phyloP scores from a whole-genome alignment of 352 stramenopile genomes.

The Saprolegnia diclina region DNA sequence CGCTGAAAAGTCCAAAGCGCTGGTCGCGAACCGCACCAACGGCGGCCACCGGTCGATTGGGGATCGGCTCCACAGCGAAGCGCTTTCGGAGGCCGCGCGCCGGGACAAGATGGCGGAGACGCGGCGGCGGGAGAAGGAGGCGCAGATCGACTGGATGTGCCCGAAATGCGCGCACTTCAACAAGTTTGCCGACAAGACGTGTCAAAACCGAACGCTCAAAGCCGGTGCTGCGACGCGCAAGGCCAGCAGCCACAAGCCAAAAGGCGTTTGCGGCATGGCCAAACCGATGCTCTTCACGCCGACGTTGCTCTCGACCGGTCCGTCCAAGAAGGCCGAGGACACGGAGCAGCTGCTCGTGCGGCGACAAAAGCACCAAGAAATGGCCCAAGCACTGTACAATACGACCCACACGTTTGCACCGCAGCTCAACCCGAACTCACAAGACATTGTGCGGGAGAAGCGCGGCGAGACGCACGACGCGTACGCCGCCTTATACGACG shows the following conservation, averaged over 20 bases:
- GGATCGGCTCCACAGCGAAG: conserved; percentile 68
- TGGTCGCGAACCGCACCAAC: conserved; percentile 47
- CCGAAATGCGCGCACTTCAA: conserved; percentile 69
- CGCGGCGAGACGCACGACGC: conserved; percentile 37
- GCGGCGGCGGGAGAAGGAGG: conserved; percentile 34
- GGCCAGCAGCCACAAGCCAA: not conserved
- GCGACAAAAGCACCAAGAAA: conserved; percentile 46
- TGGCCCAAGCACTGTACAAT: conserved; percentile 58
- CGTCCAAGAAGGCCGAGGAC: not conserved
- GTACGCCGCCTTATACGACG: conserved; percentile 63
- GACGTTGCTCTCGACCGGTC: conserved; percentile 43
- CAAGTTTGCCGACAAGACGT: conserved; percentile 45
- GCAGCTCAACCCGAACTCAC: conserved; percentile 63
- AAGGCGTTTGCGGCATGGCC: conserved; percentile 41
- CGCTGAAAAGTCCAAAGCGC: conserved; percentile 51
- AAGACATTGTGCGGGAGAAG: conserved; percentile 71
- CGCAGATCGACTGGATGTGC: conserved; percentile 71
- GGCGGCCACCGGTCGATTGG: conserved; percentile 58
- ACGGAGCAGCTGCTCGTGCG: conserved; percentile 25
- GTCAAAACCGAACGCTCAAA: conserved; percentile 44
- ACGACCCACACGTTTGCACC: conserved; percentile 63
- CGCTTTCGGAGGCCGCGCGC: conserved; percentile 56
- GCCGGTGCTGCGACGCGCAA: not conserved
- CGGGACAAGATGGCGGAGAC: conserved; percentile 46
- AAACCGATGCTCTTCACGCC: conserved; percentile 66